Conservation (phyloP, 495 filamentous ascomycete genomes). For the Penicillium angulare region DNA sequence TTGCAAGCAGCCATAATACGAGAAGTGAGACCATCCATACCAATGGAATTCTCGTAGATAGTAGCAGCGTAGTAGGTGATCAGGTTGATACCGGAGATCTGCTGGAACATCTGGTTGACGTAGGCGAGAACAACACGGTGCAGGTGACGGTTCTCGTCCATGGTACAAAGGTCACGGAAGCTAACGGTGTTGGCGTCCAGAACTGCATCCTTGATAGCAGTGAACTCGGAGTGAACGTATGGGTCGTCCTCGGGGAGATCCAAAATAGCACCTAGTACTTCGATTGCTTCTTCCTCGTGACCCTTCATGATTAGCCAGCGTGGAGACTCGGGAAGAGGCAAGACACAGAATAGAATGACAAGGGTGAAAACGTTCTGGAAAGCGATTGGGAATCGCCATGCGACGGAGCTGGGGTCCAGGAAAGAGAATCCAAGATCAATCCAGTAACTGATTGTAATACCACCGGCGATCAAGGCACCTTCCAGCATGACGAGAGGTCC, state of each 20-base stretch:
- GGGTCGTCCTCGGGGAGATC: slow-evolving; percentile 24
- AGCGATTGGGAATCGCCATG: slow-evolving; percentile 40
- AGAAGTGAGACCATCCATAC: slow-evolving; percentile 56
- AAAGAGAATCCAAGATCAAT: slow-evolving; percentile 47
- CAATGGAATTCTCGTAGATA: slow-evolving; percentile 59
- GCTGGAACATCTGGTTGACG: slow-evolving; percentile 77
- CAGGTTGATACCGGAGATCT: slow-evolving; percentile 72
- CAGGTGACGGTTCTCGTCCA: slow-evolving; percentile 70
- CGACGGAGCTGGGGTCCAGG: slow-evolving; percentile 27
- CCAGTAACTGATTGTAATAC: slow-evolving; percentile 50
- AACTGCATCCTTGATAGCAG: slow-evolving; percentile 73
- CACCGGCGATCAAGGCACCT: slow-evolving; percentile 35
- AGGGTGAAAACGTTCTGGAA: slow-evolving; percentile 38
- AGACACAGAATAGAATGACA: slow-evolving; percentile 29
- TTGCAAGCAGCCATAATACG: slow-evolving; percentile 68
- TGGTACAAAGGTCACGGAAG: slow-evolving; percentile 68
- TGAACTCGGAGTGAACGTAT: slow-evolving; percentile 60
- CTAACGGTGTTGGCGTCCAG: slow-evolving; percentile 61
- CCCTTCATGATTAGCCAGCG: slow-evolving; percentile 45
- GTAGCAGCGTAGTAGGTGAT: slow-evolving; percentile 71
- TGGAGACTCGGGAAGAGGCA: slow-evolving; percentile 40
- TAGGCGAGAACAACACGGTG: slow-evolving; percentile 70
- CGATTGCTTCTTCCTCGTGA: slow-evolving; percentile 33
- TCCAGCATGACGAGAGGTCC: slow-evolving; percentile 32
- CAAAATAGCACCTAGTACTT: slow-evolving; percentile 33